Percentiles rank a stretch among this genome's conserved stretches.
Conservation (phyloP, 75 land plant species). For the Ceratopteris richardii region DNA sequence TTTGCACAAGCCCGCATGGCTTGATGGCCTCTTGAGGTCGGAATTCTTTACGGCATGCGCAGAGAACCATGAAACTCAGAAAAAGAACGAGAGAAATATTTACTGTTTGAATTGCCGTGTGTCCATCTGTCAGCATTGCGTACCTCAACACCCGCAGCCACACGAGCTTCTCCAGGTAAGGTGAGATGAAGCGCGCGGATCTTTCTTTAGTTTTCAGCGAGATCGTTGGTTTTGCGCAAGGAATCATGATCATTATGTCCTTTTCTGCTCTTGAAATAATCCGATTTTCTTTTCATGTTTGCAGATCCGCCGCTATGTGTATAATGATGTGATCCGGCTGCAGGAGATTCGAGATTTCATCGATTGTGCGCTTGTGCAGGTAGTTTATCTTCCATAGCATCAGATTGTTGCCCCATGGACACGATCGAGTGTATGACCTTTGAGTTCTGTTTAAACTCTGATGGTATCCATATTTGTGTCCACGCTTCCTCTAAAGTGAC, state of each 20-base stretch:
- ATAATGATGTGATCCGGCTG: constrained; percentile 83
- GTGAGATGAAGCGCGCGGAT: no score
- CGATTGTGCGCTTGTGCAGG: constrained; percentile 85
- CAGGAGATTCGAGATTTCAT: constrained; percentile 86
- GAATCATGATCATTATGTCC: no score
- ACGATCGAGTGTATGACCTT: no score
- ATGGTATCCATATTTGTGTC: no score
- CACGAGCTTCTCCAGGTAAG: constrained; percentile 35
- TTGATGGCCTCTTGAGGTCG: constrained; percentile 31
- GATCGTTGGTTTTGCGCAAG: no score
- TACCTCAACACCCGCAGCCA: constrained; percentile 9
- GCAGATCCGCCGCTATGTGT: constrained; percentile 84
- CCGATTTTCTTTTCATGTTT: no score
- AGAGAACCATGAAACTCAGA: constrained; percentile 18
- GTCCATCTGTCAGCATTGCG: constrained; percentile 47
- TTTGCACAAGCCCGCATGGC: constrained; percentile 42
- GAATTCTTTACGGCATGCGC: constrained; percentile 45
- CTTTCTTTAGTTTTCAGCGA: no score
- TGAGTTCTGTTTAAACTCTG: no score
- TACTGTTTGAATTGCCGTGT: constrained; percentile 52
- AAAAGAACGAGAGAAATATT: constrained; percentile 49
- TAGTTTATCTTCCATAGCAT: no score
- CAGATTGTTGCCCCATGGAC: no score
- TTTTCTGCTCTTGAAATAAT: no score
- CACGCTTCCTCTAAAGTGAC: no score